These are phyloP conservation scores for Passalora sequoiae DNA, from an alignment of 2,329 filamentous ascomycete species.

Conservation along the genomic window DNA sequence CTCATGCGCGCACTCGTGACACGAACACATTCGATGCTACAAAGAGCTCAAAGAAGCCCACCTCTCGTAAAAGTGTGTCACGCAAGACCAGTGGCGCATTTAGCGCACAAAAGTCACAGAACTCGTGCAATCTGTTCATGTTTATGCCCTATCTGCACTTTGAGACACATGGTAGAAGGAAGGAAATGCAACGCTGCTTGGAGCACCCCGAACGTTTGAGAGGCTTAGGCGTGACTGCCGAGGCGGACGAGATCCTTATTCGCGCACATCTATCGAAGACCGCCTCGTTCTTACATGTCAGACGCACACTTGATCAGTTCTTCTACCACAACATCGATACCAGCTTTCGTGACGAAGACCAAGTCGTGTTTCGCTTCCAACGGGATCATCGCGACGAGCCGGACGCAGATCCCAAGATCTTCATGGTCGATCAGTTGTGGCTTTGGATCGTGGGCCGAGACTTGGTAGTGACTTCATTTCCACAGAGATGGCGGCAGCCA, in stretches of 20 bases:
- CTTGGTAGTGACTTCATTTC: conserved; percentile 56
- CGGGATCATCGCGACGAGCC: conserved; percentile 15
- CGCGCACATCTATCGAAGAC: conserved; percentile 22
- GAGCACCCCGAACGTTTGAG: conserved; percentile 20
- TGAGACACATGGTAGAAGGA: conserved; percentile 48
- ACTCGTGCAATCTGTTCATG: conserved; percentile 36
- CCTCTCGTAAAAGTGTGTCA: conserved; percentile 8
- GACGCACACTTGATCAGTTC: conserved; percentile 61
- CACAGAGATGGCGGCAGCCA: conserved; percentile 56
- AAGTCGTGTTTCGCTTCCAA: conserved; percentile 59
- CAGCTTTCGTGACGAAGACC: conserved; percentile 54
- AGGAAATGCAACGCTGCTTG: conserved; percentile 54
- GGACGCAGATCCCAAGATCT: conserved; percentile 20
- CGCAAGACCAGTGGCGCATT: conserved; percentile 9
- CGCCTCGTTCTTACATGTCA: conserved; percentile 47
- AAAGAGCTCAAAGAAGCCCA: conserved; percentile 6
- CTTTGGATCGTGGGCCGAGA: conserved; percentile 58
- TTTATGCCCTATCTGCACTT: conserved; percentile 65
- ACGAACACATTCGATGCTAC: not conserved
- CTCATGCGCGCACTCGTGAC: conserved; percentile 3
- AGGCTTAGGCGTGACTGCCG: conserved; percentile 9
- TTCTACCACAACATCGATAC: conserved; percentile 63
- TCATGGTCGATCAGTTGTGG: conserved; percentile 58
- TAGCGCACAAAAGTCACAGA: conserved; percentile 6
- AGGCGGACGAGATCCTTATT: conserved; percentile 37